Conservation (phyloP, 192 early-diverging fungal species). For the Backusella circina region DNA sequence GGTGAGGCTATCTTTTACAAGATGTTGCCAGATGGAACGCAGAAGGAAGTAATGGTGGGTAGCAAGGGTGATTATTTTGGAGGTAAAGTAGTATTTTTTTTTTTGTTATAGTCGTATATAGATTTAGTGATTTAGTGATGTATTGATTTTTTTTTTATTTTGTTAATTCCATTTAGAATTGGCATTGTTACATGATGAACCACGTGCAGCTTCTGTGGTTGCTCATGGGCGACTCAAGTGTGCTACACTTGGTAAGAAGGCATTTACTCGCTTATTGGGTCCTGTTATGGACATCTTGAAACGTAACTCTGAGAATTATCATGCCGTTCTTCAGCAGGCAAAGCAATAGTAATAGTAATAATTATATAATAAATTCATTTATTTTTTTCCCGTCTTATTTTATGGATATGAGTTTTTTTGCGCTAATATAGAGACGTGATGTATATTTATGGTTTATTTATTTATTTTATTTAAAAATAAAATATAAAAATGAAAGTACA, state of each 20-base stretch:
- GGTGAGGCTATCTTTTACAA: constrained; percentile 86
- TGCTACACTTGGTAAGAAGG: constrained; percentile 92
- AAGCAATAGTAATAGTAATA: not conserved
- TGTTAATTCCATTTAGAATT: constrained; percentile 60
- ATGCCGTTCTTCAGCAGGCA: not conserved
- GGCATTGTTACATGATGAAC: constrained; percentile 86
- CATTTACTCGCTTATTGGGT: constrained; percentile 93
- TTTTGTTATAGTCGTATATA: not conserved
- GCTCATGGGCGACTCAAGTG: constrained; percentile 91
- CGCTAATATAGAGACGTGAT: not conserved
- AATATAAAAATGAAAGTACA: not conserved
- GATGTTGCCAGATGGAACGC: constrained; percentile 71
- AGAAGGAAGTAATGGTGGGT: constrained; percentile 67
- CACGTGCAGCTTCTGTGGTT: constrained; percentile 83
- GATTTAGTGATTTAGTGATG: not conserved
- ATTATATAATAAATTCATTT: not conserved
- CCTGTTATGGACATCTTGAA: constrained; percentile 95
- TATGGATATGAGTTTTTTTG: not conserved
- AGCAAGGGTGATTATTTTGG: constrained; percentile 95
- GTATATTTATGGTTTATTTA: not conserved
- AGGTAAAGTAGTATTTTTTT: constrained; percentile 58
- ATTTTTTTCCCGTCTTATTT: not conserved
- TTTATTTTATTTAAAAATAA: not conserved
- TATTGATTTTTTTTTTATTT: not conserved
- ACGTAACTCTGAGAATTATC: constrained; percentile 64